Evolutionary conservation across 139 green algal genomes (phyloP).

Genomic region (Mychonastes homosphaera): DNA sequence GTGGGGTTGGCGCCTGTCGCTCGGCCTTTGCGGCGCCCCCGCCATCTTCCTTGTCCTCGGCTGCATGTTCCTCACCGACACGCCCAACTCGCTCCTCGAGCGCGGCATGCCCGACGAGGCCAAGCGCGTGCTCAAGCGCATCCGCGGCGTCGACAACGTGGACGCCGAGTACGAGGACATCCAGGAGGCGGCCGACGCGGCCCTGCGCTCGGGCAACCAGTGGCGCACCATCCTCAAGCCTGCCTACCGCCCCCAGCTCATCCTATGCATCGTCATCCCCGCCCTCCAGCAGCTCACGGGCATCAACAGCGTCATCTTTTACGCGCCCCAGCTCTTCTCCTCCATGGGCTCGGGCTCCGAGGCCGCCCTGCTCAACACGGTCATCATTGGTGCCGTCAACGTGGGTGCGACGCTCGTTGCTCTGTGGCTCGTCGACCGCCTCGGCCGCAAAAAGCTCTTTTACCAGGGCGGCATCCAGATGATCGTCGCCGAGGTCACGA

Average conservation of each 20-base stretch:
- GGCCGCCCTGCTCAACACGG: conserved; percentile 7
- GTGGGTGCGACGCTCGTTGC: no score
- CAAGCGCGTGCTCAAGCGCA: conserved; percentile 29
- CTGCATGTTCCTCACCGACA: conserved; percentile 53
- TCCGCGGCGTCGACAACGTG: conserved; percentile 36
- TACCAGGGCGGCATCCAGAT: conserved; percentile 52
- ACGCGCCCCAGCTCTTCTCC: conserved; percentile 22
- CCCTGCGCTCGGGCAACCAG: conserved; percentile 5
- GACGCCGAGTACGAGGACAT: conserved; percentile 36
- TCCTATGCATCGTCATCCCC: conserved; percentile 34
- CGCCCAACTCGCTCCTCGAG: conserved; percentile 58
- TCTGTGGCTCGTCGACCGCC: conserved; percentile 41
- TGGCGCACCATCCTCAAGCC: conserved; percentile 27
- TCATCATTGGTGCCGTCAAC: conserved; percentile 23
- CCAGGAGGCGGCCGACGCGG: conserved; percentile 10
- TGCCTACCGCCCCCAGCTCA: conserved; percentile 40
- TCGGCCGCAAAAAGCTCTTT: conserved; percentile 32
- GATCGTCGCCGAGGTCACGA: conserved; percentile 32
- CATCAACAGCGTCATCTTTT: conserved; percentile 27
- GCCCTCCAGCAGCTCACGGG: conserved; percentile 52
- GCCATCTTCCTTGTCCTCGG: conserved; percentile 38
- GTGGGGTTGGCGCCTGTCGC: conserved; percentile 44
- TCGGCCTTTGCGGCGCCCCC: conserved; percentile 37
- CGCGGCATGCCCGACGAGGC: conserved; percentile 32
- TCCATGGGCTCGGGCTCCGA: conserved; percentile 2